These are phyloP conservation scores for Chara braunii DNA, from an alignment of 139 green algal genomes.

Conservation along the genomic window DNA sequence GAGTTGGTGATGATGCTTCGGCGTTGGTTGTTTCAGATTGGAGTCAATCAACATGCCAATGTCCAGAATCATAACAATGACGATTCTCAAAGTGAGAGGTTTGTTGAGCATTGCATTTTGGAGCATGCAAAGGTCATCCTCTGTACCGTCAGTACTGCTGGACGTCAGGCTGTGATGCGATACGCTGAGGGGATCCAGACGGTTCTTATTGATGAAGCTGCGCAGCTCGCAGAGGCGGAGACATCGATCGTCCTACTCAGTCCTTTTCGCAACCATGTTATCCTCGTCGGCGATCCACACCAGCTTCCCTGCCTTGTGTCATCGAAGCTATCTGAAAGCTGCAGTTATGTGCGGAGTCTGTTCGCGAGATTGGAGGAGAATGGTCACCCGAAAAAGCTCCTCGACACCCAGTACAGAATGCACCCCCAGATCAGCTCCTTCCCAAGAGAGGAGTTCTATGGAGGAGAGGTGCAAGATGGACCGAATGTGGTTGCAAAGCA, in stretches of 20 bases:
- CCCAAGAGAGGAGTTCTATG: conserved; percentile 43
- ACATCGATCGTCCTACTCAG: conserved; percentile 65
- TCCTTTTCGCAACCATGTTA: conserved; percentile 46
- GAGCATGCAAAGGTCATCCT: no score
- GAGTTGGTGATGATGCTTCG: no score
- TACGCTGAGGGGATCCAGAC: conserved; percentile 36
- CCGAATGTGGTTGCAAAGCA: conserved; percentile 22
- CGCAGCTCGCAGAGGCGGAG: conserved; percentile 74
- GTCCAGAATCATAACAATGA: no score
- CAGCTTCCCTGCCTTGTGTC: conserved; percentile 56
- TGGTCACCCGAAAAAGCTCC: conserved; percentile 49
- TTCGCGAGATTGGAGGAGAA: conserved; percentile 56
- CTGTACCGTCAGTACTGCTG: conserved; percentile 20
- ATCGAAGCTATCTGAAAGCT: conserved; percentile 1
- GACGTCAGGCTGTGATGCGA: background rate
- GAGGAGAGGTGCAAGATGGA: conserved; percentile 16
- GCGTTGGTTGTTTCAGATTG: no score
- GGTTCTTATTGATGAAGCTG: conserved; percentile 90
- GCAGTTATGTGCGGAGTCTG: conserved; percentile 20
- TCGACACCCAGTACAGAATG: conserved; percentile 76
- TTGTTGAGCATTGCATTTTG: no score
- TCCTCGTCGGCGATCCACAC: conserved; percentile 44
- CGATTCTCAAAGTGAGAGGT: no score
- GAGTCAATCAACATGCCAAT: no score
- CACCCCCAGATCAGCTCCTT: conserved; percentile 74